Evolutionary conservation across 2,329 filamentous ascomycete genomes (phyloP).

Genomic region (Diaporthe capsici): DNA sequence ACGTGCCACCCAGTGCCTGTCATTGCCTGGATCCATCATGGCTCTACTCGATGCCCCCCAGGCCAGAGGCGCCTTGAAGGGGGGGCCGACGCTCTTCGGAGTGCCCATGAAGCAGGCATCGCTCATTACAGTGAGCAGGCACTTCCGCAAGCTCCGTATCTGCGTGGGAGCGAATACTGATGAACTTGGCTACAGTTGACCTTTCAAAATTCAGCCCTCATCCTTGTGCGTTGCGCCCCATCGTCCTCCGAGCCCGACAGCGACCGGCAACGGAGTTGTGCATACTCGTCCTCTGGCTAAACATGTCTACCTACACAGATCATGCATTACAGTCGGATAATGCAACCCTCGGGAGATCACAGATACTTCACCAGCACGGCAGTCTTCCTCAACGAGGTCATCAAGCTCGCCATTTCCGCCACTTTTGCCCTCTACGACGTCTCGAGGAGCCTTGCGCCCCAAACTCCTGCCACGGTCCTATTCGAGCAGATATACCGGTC

Average conservation of each 20-base stretch:
- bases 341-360: slow-evolving; percentile 86
- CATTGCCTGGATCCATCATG: slow-evolving; percentile 50
- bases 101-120: slow-evolving; percentile 79
- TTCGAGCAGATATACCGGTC: slow-evolving; percentile 84
- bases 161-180: slow-evolving; percentile 42
- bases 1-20: background rate
- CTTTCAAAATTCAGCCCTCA: slow-evolving; percentile 84
- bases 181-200: slow-evolving; percentile 70
- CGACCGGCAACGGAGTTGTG: background rate
- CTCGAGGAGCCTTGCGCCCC: slow-evolving; percentile 81
- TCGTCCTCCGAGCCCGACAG: slow-evolving; percentile 11
- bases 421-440: slow-evolving; percentile 91
- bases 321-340: slow-evolving; percentile 94
- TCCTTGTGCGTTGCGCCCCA: slow-evolving; percentile 67
- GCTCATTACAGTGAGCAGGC: slow-evolving; percentile 70
- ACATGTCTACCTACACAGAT: slow-evolving; percentile 66
- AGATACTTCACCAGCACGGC: slow-evolving; percentile 95
- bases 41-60: slow-evolving; percentile 57
- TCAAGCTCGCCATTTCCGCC: slow-evolving; percentile 89
- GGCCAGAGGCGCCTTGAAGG: slow-evolving; percentile 44
- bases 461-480: slow-evolving; percentile 83
- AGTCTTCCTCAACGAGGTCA: slow-evolving; percentile 91
- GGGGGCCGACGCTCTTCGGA: slow-evolving; percentile 66
- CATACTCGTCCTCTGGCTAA: slow-evolving; percentile 25
- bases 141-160: slow-evolving; percentile 1